phyloP scores from a whole-genome alignment of 1,284 basidiomycete species.

The Ustilago sp. region DNA sequence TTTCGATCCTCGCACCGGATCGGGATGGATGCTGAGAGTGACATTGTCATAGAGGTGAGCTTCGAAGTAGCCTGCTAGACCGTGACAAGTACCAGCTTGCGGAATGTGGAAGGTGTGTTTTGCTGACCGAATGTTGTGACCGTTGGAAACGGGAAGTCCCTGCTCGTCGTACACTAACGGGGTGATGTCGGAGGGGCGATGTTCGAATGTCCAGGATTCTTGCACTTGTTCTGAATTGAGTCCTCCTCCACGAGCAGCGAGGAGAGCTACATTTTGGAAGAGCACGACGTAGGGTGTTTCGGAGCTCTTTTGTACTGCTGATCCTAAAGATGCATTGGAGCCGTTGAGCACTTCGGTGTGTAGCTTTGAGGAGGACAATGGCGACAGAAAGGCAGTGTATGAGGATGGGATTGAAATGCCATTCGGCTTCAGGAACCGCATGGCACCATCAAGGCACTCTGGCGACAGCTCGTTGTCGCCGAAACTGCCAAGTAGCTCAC shows the following conservation, averaged over 20 bases:
- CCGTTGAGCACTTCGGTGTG: slow-evolving; percentile 66
- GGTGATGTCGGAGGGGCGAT: slow-evolving; percentile 70
- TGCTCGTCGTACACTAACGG: slow-evolving; percentile 49
- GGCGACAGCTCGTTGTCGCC: slow-evolving; percentile 99
- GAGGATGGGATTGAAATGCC: slow-evolving; percentile 96
- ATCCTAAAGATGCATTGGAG: slow-evolving; percentile 26
- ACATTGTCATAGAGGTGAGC: slow-evolving; percentile 89
- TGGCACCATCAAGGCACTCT: slow-evolving; percentile 95
- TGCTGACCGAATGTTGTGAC: slow-evolving; percentile 70
- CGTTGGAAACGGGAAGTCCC: slow-evolving; percentile 70
- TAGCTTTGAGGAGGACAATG: slow-evolving; percentile 90
- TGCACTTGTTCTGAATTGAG: slow-evolving; percentile 81
- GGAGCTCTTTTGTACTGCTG: slow-evolving; percentile 72
- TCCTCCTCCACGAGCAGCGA: slow-evolving; percentile 73
- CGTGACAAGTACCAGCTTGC: slow-evolving; percentile 92
- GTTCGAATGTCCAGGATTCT: slow-evolving; percentile 97
- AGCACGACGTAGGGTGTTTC: slow-evolving; percentile 99
- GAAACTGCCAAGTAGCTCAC: slow-evolving; percentile 95
- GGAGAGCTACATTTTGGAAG: slow-evolving; percentile 81
- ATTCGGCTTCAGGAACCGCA: slow-evolving; percentile 76
- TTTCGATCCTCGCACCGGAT: slow-evolving; percentile 79
- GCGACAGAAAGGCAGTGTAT: slow-evolving; percentile 93
- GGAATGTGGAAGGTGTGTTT: slow-evolving; percentile 86
- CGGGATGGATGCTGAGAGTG: slow-evolving; percentile 92
- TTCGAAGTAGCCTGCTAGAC: slow-evolving; percentile 98